A percentile compares a stretch with the other conserved stretches of the same genome.
These are phyloP conservation scores for Calonectria ilicicola DNA, from an alignment of 2,329 filamentous ascomycete species.

Conservation along the genomic window DNA sequence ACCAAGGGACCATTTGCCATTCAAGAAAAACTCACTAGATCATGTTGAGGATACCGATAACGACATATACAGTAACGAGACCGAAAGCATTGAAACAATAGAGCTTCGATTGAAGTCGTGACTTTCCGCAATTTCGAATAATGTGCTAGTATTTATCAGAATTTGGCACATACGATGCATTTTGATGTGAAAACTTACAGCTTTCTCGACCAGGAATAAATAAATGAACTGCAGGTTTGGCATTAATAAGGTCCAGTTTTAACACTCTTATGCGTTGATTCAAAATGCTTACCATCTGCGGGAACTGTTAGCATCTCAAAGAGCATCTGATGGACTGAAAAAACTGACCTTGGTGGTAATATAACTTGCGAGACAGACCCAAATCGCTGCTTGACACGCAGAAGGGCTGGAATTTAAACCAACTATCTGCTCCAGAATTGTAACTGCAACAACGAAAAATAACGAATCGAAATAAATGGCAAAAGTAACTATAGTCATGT, in stretches of 20 bases:
- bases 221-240: constrained; percentile 63
- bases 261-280: background rate
- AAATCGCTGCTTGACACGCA: background rate
- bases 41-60: constrained; percentile 69
- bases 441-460: background rate
- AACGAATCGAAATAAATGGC: background rate
- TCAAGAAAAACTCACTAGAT: constrained; percentile 61
- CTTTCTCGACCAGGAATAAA: constrained; percentile 73
- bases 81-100: constrained; percentile 72
- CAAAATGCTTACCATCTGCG: background rate
- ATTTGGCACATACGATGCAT: background rate
- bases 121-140: constrained; percentile 63
- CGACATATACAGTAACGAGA: constrained; percentile 59
- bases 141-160: constrained; percentile 58
- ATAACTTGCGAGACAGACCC: background rate
- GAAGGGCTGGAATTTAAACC: background rate
- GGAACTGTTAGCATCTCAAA: no score
- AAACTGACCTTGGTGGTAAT: background rate
- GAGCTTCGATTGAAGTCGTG: constrained; percentile 66
- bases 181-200: constrained; percentile 53
- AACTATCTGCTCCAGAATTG: background rate
- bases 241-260: background rate
- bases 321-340: no score
- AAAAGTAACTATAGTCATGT: background rate
- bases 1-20: background rate